Evolutionary conservation across 371 early-diverging fungal species (phyloP), one percentile per base, ranked within the genome.

Genomic region (Mycotypha africana): DNA sequence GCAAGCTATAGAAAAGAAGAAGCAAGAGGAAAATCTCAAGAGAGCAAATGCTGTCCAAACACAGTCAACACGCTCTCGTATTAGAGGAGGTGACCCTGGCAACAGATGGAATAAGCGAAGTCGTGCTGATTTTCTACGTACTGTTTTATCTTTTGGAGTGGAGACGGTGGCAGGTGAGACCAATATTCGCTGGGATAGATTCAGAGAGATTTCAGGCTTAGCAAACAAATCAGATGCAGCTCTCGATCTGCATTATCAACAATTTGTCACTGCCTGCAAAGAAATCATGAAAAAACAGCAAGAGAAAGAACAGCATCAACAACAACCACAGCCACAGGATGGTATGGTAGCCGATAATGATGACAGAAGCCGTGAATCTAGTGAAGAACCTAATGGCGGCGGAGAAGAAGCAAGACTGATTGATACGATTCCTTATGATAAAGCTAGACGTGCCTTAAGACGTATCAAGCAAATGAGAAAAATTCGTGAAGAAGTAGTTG

Each of bases 21-120:
- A 9, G n/a, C 4, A 6, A 4, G 11, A 28, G 5, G 5, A 5
- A 28, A 28, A 28, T 28, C 11, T 28, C 5, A 25, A 45, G 38
- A 21, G 42, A n/a, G 28, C 41, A 21, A 25, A 37, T 25, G 28
- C 21, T 28, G 15, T 16, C 24, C 19, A 26, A 4, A 36, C 42
- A n/a, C 7, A 47, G 16, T 10, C 44, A 17, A 17, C 63, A 22
- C 50, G 69, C 45, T 39, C 46, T 42, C 25, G 65, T 60, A 31
- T 53, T 52, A 20, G 64, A 62, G 45, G 58, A 60, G 40, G 55
- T 38, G 74, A 75, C 40, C 38, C 76, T 26, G 68, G 75, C 2
- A 65, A 67, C n/a, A 56, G 82, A 14, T 78, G 84, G 74, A 79
- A 76, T 38, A 85, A 85, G 57, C 74, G 78, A 47, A 82, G 74